These are phyloP conservation scores for Arthroderma uncinatum DNA, from an alignment of 2,329 filamentous ascomycete species.

Conservation along the genomic window DNA sequence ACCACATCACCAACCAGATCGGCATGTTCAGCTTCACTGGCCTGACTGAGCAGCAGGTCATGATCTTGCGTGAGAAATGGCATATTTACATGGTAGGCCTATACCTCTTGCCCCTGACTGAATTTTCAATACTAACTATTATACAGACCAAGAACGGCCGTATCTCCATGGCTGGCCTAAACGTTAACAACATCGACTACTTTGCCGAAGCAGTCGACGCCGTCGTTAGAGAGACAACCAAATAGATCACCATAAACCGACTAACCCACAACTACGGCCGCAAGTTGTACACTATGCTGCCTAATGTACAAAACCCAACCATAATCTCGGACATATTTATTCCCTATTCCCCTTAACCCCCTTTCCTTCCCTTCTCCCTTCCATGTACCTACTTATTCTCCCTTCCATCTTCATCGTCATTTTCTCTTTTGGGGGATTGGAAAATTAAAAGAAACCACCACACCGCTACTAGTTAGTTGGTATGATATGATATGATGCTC, in stretches of 20 bases:
- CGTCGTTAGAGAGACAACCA: conserved; percentile 48
- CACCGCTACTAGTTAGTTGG: not conserved
- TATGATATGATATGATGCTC: not conserved
- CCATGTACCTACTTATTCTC: not conserved
- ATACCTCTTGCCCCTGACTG: not conserved
- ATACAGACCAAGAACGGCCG: conserved; percentile 83
- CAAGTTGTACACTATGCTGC: not conserved
- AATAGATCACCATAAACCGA: not conserved
- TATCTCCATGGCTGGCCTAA: conserved; percentile 97
- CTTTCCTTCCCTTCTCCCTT: too few species aligned
- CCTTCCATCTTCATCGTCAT: not conserved
- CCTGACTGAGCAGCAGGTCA: conserved; percentile 40
- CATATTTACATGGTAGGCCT: conserved; percentile 40
- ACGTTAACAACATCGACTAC: conserved; percentile 84
- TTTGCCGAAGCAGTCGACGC: conserved; percentile 81
- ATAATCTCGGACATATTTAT: conserved; percentile 1
- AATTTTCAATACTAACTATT: not conserved
- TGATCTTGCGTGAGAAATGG: conserved; percentile 37
- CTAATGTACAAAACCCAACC: not conserved
- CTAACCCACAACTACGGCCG: not conserved
- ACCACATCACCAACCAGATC: conserved; percentile 96
- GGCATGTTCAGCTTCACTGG: conserved; percentile 92
- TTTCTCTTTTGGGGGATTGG: not conserved
- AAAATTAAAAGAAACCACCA: not conserved
- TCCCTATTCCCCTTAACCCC: not conserved